A percentile compares a stretch with the other conserved stretches of the same genome.
Evolutionary conservation across 441 rosid genomes (phyloP).

Genomic region (Pelargonium myrrhifolium): DNA sequence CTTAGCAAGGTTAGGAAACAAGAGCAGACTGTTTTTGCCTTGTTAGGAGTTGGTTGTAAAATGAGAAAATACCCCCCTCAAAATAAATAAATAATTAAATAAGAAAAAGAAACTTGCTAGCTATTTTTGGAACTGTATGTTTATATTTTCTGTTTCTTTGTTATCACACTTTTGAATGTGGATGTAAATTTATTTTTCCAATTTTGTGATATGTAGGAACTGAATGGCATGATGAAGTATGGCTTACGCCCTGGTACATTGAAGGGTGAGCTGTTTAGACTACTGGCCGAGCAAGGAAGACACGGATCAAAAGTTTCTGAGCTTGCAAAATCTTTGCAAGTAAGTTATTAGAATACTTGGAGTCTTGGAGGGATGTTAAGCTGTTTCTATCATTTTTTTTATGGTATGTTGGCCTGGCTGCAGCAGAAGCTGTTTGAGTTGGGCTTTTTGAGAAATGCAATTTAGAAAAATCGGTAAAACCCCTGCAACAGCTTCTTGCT

Average conservation of each 20-base stretch:
- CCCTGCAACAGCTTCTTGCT: not conserved
- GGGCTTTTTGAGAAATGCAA: not conserved
- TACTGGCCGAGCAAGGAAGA: conserved; percentile 58
- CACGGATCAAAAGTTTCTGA: conserved; percentile 64
- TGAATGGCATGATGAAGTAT: conserved; percentile 63
- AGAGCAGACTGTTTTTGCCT: not conserved
- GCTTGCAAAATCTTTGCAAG: conserved; percentile 62
- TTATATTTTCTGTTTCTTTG: not conserved
- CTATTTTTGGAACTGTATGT: not conserved
- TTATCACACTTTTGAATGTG: conserved; percentile 7
- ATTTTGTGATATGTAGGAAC: conserved; percentile 44
- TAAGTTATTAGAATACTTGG: conserved; percentile 21
- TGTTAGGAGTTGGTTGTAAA: not conserved
- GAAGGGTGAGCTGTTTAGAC: conserved; percentile 75
- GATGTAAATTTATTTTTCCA: conserved; percentile 13
- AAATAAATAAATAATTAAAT: too few species aligned
- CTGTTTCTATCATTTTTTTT: not conserved
- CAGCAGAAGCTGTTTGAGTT: not conserved
- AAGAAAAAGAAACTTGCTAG: too few species aligned
- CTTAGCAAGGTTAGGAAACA: conserved; percentile 50
- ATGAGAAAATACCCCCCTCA: not conserved
- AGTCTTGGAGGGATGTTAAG: not conserved
- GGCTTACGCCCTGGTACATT: conserved; percentile 64
- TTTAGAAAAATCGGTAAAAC: not conserved
- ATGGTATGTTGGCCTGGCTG: not conserved